Evolutionary conservation across 164 flowering plant genomes (phyloP).

Genomic region (Magnolia sinica): DNA sequence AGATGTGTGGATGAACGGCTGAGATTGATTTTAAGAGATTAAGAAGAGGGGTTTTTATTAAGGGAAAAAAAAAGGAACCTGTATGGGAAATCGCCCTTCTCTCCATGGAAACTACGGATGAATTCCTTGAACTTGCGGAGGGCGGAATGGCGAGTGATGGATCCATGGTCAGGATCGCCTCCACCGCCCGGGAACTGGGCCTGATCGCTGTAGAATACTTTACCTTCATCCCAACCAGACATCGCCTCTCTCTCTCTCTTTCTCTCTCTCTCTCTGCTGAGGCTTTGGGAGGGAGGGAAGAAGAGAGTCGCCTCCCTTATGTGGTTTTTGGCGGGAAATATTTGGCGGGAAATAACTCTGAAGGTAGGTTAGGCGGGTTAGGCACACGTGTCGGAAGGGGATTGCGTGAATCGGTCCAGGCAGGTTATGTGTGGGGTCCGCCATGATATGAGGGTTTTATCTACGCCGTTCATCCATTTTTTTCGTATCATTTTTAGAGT

Average conservation of each 20-base stretch:
- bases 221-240: conserved; percentile 99
- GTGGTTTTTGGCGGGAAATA: conserved; percentile 31
- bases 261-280: conserved; percentile 9
- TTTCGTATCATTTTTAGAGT: too few relatives aligned
- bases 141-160: conserved; percentile 57
- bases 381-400: background rate
- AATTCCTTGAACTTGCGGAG: conserved; percentile 82
- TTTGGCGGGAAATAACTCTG: conserved; percentile 39
- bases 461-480: too few relatives aligned
- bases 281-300: background rate
- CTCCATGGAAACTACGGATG: conserved; percentile 64
- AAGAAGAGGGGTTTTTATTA: background rate
- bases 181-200: conserved; percentile 83
- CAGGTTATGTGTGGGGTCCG: too few relatives aligned
- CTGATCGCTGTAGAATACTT: conserved; percentile 91
- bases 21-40: too few relatives aligned
- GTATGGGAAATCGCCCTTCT: conserved; percentile 68
- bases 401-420: too few relatives aligned
- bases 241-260: conserved; percentile 26
- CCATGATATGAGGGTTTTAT: too few relatives aligned
- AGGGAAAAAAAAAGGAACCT: conserved; percentile 1
- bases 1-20: background rate
- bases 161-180: conserved; percentile 33
- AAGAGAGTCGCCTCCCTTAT: background rate
- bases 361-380: background rate